Evolutionary conservation across 2,329 filamentous ascomycete genomes (phyloP), one percentile per base, ranked within the genome.

Genomic region (Scedosporium aurantiacum): DNA sequence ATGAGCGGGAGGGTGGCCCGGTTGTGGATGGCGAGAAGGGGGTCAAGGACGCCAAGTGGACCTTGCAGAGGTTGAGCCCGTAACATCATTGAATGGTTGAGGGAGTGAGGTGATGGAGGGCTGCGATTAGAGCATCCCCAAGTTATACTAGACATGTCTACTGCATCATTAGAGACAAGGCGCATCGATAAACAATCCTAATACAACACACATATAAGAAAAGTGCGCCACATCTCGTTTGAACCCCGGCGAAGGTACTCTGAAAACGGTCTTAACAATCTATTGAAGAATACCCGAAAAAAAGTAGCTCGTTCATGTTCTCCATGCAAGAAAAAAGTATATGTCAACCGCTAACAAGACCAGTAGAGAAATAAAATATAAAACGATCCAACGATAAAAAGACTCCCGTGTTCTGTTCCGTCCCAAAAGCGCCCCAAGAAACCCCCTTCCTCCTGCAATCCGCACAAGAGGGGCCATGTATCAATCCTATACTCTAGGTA

Each of bases 61-160:
- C 75, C 69, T 75, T 94, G 67, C 81, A 90, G 67, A 84, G 90
- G 68, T 72, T 92, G 71, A 92, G 89, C 69, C 90, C 90, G 18
- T 92, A 69, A 68, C 25, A 43, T 5, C 21, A 32, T 37, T 10
- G n/a, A 37, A 37, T 37, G 2, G 8, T 12, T 37, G 32, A 14
- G 32, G 32, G 32, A 37, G 32, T 8, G 32, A 37, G 32, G 32
- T 37, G 32, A 37, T 37, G 27, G 27, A 37, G 55, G 21, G 14
- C 32, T 37, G 14, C 10, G 32, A 37, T 37, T 37, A 37, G 32
- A 37, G 10, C 10, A 37, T 37, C 32, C 32, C 10, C 32, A 37
- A 10, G 32, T 4, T 37, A 37, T 37, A 37, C 32, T 37, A 37
- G 32, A 37, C 32, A 37, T 37, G 32, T 37, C 32, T 37, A 37